Base-by-base conservation (phyloP, 306 rosid species). In the Acacia crassicarpa region DNA sequence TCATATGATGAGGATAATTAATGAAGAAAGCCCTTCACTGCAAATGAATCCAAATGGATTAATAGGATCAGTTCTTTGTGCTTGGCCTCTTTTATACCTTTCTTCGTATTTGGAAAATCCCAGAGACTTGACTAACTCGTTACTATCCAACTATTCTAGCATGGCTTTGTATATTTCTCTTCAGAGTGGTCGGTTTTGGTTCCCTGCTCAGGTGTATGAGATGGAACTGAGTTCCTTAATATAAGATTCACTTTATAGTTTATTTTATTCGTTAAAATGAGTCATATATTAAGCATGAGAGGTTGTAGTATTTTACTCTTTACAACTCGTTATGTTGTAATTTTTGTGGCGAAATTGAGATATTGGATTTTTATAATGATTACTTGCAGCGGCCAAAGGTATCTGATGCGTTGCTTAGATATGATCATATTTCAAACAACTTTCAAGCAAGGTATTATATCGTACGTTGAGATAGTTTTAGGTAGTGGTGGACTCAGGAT, bases 81-180 rank as follows among this genome's bases (percentile, higher is more conserved):
- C 38, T 23, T 72, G 78, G 83, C 82, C 82, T 33, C 27, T 58
- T n/a, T 51, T 79, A 8, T 80, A 81, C 83, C 82, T 80, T 30
- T 71, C 79, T 78, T 75, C 80, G n/a, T 83, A 73, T 30, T 66
- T 63, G 53, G 83, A 83, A 72, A 76, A 74, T 23, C 67, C 63
- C 40, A 41, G 30, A 38, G 14, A 58, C 63, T 80, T 54, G 43
- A 27, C 23, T 73, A 72, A 30, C 69, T 61, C 61, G 43, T 46
- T 46, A 83, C 81, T 86, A 27, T 78, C 86, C 0, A 63, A 67
- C 32, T 85, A 78, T 78, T 82, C 90, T 3, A 45, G 85, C 72
- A 85, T 86, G 89, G 89, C 90, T 62, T 75, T 77, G 85, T 91
- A 89, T 83, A 81, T 88, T 33, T 89, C 88, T 45, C 91, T 91